phyloP scores from a whole-genome alignment of 2,329 filamentous ascomycete genomes.

The Colletotrichum abscissum region DNA sequence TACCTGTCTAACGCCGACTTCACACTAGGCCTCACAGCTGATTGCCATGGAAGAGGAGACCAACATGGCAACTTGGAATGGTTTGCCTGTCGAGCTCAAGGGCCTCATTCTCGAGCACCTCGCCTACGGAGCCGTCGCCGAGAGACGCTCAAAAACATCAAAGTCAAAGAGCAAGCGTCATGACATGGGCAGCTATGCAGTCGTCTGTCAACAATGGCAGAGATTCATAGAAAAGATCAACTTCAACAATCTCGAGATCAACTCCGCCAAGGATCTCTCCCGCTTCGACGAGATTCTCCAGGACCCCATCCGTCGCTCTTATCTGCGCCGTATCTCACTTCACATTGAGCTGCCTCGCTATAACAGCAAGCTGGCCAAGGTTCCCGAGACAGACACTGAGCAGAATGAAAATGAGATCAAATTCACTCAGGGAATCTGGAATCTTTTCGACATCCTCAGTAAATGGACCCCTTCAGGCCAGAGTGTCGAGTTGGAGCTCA shows the following conservation, averaged over 20 bases:
- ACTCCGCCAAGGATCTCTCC: conserved; percentile 34
- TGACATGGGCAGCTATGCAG: conserved; percentile 39
- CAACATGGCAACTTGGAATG: conserved; percentile 37
- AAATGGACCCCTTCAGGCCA: conserved; percentile 36
- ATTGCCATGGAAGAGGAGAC: conserved; percentile 21
- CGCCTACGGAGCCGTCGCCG: conserved; percentile 16
- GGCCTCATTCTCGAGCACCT: conserved; percentile 30
- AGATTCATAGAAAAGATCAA: conserved; percentile 40
- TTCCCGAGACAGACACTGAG: conserved; percentile 40
- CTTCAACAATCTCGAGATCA: conserved; percentile 39
- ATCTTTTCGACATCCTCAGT: conserved; percentile 40
- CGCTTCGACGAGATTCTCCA: conserved; percentile 38
- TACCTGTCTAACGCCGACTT: neutral
- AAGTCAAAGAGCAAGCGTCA: conserved; percentile 20
- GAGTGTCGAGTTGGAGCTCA: conserved; percentile 40
- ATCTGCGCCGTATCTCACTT: conserved; percentile 39
- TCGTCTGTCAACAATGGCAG: conserved; percentile 43
- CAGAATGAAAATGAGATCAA: conserved; percentile 41
- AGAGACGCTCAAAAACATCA: conserved; percentile 12
- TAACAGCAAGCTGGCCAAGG: conserved; percentile 27
- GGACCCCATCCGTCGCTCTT: conserved; percentile 37
- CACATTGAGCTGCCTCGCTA: conserved; percentile 40
- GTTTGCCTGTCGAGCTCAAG: conserved; percentile 34
- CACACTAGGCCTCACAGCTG: neutral
- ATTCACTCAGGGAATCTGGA: conserved; percentile 40